Evolutionary conservation across 1,284 basidiomycete genomes (phyloP), one percentile per base, ranked within the genome.

Genomic region (Cutaneotrichosporon mucoides): DNA sequence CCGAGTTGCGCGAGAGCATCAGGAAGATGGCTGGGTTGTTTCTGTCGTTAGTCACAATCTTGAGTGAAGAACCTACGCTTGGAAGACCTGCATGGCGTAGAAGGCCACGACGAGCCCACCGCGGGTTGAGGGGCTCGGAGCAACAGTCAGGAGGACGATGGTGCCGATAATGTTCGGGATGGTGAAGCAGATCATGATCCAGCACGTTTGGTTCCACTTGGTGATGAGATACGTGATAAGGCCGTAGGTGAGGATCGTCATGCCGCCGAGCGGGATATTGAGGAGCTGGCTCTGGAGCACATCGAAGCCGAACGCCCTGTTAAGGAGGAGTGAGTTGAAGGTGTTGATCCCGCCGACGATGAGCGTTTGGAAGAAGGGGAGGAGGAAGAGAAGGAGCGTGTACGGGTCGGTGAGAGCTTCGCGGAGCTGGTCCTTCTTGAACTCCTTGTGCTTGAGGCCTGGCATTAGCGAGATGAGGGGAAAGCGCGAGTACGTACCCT

Each of bases 311-410:
- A 67, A 68, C 0, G 64, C 66, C 44, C 53, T 24, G 46, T 64
- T 69, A 53, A 71, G 66, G 7, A 71, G 57, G 3, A 71, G 48
- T 5, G 43, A 40, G 41, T 52, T 57, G 57, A 69, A 70, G 10
- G 66, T 68, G 59, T 54, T 55, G 41, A 72, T 54, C 24, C 73
- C 71, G 36, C 73, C 73, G 9, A 72, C 68, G 5, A 73, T 65
- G 40, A 59, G 48, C 12, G 67, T 67, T 40, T 71, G 57, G 52
- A 65, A 64, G 45, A 71, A 56, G 12, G 64, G 57, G 46, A 73
- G 59, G 35, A 60, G 36, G 65, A 72, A 72, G 11, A 74, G 62
- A 6, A 65, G 45, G 38, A 59, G 69, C 12, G 65, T 60, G 52
- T 68, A 62, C 15, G 69, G 70, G 59, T 75, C 73, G 11, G 38